Percentiles rank a stretch among this genome's conserved stretches.
These are phyloP conservation scores for Schrenkiella parvula DNA, from an alignment of 345 rosid species.

Conservation along the genomic window DNA sequence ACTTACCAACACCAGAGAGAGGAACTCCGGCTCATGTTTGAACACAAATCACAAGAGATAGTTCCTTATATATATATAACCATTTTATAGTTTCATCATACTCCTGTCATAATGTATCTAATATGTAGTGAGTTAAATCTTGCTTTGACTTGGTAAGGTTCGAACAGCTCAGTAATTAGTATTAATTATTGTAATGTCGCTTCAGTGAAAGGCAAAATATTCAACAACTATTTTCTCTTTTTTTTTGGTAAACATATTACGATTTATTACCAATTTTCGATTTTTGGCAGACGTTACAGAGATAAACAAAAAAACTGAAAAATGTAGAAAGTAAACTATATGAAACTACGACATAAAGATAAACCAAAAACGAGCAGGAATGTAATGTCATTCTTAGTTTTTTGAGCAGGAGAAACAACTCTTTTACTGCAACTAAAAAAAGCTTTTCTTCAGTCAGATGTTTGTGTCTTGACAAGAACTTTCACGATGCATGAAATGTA, in stretches of 20 bases:
- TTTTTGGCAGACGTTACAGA: no score
- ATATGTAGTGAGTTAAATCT: conserved; percentile 4
- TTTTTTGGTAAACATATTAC: no score
- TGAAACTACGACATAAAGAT: no score
- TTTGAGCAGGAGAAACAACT: no score
- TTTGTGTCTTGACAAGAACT: neutral
- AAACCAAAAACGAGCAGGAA: no score
- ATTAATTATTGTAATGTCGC: neutral
- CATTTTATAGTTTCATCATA: neutral
- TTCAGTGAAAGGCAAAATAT: neutral
- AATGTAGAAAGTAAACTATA: no score
- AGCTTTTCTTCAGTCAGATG: neutral
- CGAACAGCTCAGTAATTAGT: conserved; percentile 9
- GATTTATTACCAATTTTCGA: no score
- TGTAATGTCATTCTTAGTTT: no score
- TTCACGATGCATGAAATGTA: neutral
- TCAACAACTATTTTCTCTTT: neutral
- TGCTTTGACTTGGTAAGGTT: neutral
- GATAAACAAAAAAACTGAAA: no score
- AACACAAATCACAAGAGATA: neutral
- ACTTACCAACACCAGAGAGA: conserved; percentile 44
- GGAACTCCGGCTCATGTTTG: conserved; percentile 50
- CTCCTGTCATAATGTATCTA: neutral
- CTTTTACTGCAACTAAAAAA: neutral
- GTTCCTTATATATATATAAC: neutral